Base-by-base conservation (phyloP, 352 stramenopile species). In the Phytophthora citrophthora region DNA sequence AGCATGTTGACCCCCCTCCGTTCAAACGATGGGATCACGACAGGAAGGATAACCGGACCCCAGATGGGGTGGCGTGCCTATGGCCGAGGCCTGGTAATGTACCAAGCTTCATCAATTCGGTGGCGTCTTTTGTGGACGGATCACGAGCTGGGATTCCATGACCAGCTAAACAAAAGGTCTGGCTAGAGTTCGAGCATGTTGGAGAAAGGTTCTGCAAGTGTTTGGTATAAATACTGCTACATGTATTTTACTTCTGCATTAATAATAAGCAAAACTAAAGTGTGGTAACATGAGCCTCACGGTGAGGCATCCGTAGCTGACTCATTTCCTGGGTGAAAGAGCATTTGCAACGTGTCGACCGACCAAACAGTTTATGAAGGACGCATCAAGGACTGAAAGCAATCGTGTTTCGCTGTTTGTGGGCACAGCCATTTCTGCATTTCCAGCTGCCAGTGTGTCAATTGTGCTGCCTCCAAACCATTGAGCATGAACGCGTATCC, bases 391-490 rank as follows among this genome's bases (percentile, higher is more conserved):
- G 39, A 44, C 18, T 9, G 29, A 20, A 38, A 50, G 20, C 34
- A 55, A 56, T 64, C 47, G 34, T 27, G 26, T 61, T 53, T 41
- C 5, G 23, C 43, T 56, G 55, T 56, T 64, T 64, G 55, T 64
- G 45, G 55, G 20, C 32, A 38, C 8, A 16, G 38, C 9, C 13
- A 13, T 12, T 56, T 64, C 55, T n/a, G 23, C 38, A 36, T 64
- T 56, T 56, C 9, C 55, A 64, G 34, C 9, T 62, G 54, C 24
- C 10, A 3, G 5, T 45, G 39, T 16, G 39, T 45, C 39, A 45
- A 48, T 48, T 20, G 41, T 48, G 20, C 31, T 48, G 4, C 26
- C 26, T 29, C 6, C 20, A 20, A 20, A 20, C 20, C 20, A 20
- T 20, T 20, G 20, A 20, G 20, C 20, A 20, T 20, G 20, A 20